Conservation (phyloP, 2,329 filamentous ascomycete genomes). For the Emmonsia crescens region DNA sequence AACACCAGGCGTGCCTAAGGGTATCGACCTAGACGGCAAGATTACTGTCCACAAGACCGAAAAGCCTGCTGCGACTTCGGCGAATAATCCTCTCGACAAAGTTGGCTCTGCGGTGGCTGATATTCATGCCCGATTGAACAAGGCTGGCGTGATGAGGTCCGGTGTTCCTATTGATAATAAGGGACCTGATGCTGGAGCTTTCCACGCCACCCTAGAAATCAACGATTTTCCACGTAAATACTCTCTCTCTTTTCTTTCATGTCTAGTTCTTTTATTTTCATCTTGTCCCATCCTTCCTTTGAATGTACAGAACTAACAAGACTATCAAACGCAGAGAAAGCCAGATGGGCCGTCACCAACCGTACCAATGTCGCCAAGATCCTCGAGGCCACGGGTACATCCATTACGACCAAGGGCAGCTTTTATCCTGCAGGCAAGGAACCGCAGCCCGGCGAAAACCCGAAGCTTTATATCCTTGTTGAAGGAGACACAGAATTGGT, state of each 20-base stretch:
- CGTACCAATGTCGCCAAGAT: constrained; percentile 98
- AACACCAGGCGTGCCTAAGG: constrained; percentile 40
- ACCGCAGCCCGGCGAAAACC: constrained; percentile 60
- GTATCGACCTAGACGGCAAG: constrained; percentile 54
- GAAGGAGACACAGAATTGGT: constrained; percentile 93
- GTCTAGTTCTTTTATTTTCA: constrained; percentile 1
- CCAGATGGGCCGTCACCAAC: constrained; percentile 96
- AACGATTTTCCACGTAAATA: constrained; percentile 82
- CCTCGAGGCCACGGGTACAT: constrained; percentile 83
- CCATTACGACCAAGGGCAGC: constrained; percentile 92
- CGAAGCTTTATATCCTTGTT: constrained; percentile 96
- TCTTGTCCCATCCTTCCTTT: constrained; percentile 8
- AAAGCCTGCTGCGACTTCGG: constrained; percentile 36
- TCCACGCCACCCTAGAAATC: constrained; percentile 95
- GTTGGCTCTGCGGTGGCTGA: constrained; percentile 82
- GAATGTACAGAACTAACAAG: constrained; percentile 5
- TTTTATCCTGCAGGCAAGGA: constrained; percentile 79
- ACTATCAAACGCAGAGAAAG: constrained; percentile 53
- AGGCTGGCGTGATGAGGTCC: constrained; percentile 76
- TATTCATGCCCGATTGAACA: constrained; percentile 83
- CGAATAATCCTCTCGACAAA: constrained; percentile 65
- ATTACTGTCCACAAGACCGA: constrained; percentile 65
- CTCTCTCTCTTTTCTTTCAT: constrained; percentile 1
- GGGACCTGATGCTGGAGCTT: constrained; percentile 90
- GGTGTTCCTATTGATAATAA: constrained; percentile 98